These are phyloP conservation scores for Cordyceps cicadae DNA, from an alignment of 2,329 filamentous ascomycete species.

Conservation along the genomic window DNA sequence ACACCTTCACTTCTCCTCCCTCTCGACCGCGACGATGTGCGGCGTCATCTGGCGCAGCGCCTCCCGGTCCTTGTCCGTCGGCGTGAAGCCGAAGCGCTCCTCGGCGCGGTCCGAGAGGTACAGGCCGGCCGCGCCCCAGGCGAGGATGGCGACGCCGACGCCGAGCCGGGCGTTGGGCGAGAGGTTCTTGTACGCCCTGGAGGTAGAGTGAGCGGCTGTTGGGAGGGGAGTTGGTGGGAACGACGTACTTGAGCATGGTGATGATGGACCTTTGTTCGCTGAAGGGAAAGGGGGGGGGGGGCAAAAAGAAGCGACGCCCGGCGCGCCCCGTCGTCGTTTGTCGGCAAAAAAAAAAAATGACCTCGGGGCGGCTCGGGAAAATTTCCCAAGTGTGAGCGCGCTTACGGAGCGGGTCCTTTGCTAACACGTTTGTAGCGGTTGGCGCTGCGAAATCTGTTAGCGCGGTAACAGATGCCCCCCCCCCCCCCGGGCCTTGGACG, in stretches of 20 bases:
- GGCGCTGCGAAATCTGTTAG: neutral
- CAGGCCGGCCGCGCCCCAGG: slow-evolving; percentile 68
- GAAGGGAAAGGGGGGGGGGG: no score
- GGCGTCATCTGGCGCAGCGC: slow-evolving; percentile 55
- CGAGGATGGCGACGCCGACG: slow-evolving; percentile 66
- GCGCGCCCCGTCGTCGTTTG: no score
- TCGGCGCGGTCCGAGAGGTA: slow-evolving; percentile 66
- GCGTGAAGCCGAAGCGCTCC: slow-evolving; percentile 61
- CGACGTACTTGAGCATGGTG: neutral
- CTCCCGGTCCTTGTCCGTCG: slow-evolving; percentile 65
- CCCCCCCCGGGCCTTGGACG: no score
- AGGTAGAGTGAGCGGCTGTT: neutral
- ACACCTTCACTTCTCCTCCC: neutral
- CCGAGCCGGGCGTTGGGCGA: slow-evolving; percentile 60
- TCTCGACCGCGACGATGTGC: slow-evolving; percentile 53
- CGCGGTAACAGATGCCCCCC: neutral
- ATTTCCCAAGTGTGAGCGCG: neutral
- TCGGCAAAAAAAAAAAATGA: no score
- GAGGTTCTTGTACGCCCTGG: slow-evolving; percentile 63
- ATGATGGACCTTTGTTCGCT: neutral
- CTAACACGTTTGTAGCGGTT: neutral
- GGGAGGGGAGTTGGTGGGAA: no score
- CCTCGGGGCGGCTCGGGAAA: no score
- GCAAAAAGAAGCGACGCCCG: no score
- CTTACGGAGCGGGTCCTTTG: neutral